Evolutionary conservation across 768 basidiomycete genomes (phyloP).

Genomic region (Daedaleopsis nitida): DNA sequence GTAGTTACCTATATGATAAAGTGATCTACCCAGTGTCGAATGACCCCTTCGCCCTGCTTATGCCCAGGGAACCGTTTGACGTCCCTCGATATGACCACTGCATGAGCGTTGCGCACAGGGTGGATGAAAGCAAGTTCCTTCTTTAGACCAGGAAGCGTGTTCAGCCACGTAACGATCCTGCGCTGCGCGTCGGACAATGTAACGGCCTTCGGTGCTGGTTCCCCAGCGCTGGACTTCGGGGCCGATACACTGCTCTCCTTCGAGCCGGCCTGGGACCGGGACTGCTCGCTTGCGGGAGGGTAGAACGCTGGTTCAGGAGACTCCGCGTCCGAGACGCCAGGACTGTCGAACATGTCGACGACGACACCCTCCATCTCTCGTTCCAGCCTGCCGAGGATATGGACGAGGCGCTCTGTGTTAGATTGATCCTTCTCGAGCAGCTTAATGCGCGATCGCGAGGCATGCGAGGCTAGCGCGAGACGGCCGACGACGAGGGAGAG

Average conservation of each 20-base stretch:
- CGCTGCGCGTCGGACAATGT: slow-evolving; percentile 47
- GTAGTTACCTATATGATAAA: slow-evolving; percentile 49
- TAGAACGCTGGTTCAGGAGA: not conserved
- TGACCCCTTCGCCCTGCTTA: slow-evolving; percentile 59
- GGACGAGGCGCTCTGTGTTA: slow-evolving; percentile 51
- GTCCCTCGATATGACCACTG: slow-evolving; percentile 70
- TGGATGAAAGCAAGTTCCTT: slow-evolving; percentile 72
- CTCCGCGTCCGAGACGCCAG: not conserved
- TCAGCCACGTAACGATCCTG: slow-evolving; percentile 59
- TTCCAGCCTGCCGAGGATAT: slow-evolving; percentile 61
- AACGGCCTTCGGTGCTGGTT: not conserved
- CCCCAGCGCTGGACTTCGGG: not conserved
- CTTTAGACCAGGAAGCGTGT: slow-evolving; percentile 64
- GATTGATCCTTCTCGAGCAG: slow-evolving; percentile 59
- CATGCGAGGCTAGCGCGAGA: slow-evolving; percentile 56
- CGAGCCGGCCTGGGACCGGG: not conserved
- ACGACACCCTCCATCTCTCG: slow-evolving; percentile 60
- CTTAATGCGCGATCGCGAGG: slow-evolving; percentile 66
- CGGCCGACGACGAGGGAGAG: slow-evolving; percentile 56
- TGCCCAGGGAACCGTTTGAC: slow-evolving; percentile 60
- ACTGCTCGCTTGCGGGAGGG: not conserved
- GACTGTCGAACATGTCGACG: slow-evolving; percentile 55
- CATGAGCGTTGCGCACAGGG: slow-evolving; percentile 66
- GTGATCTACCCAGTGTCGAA: slow-evolving; percentile 72
- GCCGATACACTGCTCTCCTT: not conserved